These are phyloP conservation scores for Mollisia scopiformis DNA, from an alignment of 2,329 filamentous ascomycete genomes.

Conservation along the genomic window DNA sequence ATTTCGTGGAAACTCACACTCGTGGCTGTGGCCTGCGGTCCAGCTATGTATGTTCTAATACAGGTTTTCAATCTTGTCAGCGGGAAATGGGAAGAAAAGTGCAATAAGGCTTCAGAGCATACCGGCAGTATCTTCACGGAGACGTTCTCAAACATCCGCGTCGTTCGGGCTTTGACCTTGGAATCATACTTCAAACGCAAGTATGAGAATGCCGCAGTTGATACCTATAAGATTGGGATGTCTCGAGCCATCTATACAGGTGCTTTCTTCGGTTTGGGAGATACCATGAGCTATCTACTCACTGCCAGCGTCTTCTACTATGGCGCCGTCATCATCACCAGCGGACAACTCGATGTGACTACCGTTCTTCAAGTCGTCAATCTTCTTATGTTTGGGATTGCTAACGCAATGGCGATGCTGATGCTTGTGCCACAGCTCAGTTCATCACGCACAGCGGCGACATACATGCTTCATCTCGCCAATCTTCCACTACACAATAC, in stretches of 20 bases:
- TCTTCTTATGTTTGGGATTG: conserved; percentile 81
- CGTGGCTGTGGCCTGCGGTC: conserved; percentile 70
- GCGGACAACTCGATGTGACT: conserved; percentile 51
- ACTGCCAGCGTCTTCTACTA: conserved; percentile 86
- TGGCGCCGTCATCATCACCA: conserved; percentile 65
- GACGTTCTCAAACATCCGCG: conserved; percentile 76
- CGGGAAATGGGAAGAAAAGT: conserved; percentile 71
- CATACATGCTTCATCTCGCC: conserved; percentile 71
- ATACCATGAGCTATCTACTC: conserved; percentile 71
- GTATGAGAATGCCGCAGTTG: conserved; percentile 54
- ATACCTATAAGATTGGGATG: conserved; percentile 63
- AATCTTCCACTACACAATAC: conserved; percentile 50
- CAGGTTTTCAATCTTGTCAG: conserved; percentile 67
- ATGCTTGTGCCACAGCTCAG: conserved; percentile 81
- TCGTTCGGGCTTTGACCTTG: conserved; percentile 75
- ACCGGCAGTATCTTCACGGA: conserved; percentile 71
- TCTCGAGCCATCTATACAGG: conserved; percentile 70
- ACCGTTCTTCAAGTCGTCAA: conserved; percentile 76
- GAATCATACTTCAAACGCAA: conserved; percentile 72
- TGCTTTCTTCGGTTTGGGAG: conserved; percentile 75
- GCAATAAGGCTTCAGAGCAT: conserved; percentile 63
- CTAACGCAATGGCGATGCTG: conserved; percentile 70
- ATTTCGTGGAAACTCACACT: conserved; percentile 82
- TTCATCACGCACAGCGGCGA: conserved; percentile 71
- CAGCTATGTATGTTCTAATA: conserved; percentile 68